phyloP scores from a whole-genome alignment of 257 asterid genomes.

The Gynochthodes officinalis region DNA sequence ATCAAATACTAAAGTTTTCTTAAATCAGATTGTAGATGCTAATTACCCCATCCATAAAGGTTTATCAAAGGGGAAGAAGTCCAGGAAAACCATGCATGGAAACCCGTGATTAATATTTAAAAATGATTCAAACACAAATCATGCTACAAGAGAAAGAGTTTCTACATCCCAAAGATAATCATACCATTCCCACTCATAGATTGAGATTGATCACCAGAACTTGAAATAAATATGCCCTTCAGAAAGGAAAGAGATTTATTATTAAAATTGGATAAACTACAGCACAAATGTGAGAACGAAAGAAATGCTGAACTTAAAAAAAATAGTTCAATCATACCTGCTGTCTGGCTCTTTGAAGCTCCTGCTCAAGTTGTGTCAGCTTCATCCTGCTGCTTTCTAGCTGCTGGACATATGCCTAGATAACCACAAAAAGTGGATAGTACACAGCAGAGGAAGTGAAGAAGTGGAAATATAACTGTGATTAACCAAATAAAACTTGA shows the following conservation, averaged over 20 bases:
- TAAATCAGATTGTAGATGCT: constrained; percentile 1
- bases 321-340: constrained; percentile 49
- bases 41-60: neutral
- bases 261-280: constrained; percentile 6
- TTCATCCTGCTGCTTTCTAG: constrained; percentile 99
- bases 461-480: neutral
- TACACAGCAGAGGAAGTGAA: neutral
- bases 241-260: constrained; percentile 20
- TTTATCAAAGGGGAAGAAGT: neutral
- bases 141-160: constrained; percentile 14
- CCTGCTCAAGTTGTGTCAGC: constrained; percentile 97
- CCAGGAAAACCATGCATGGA: neutral
- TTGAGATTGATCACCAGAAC: constrained; percentile 97
- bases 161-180: constrained; percentile 28
- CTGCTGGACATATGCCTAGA: constrained; percentile 94
- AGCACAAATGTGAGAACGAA: neutral
- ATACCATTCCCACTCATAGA: constrained; percentile 89
- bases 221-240: constrained; percentile 91
- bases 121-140: neutral
- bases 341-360: constrained; percentile 98
- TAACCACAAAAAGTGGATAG: constrained; percentile 18
- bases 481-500: neutral
- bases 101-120: neutral
- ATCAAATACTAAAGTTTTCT: neutral
- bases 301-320: constrained; percentile 1